Conservation (phyloP, 345 rosid species). For the Linum tenue region DNA sequence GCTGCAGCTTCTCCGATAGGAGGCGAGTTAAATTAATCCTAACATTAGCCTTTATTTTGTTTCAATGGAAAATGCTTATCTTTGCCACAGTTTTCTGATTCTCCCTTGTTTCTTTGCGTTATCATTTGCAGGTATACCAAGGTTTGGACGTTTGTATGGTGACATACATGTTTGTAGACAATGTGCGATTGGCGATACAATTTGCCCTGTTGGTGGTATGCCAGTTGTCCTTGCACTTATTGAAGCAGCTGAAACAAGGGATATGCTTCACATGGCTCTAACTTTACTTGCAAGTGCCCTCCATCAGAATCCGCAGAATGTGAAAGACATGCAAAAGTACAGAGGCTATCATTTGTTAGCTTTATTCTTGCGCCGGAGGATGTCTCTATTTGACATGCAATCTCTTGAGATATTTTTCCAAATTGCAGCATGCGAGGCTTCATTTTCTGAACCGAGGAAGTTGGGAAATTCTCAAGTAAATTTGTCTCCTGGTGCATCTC, state of each 20-base stretch:
- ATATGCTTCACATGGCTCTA: constrained; percentile 97
- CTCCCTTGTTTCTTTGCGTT: constrained; percentile 2
- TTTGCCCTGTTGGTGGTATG: constrained; percentile 87
- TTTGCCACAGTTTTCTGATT: constrained; percentile 8
- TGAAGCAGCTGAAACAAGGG: constrained; percentile 89
- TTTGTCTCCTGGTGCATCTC: constrained; percentile 40
- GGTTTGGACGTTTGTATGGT: constrained; percentile 87
- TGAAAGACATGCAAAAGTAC: constrained; percentile 87
- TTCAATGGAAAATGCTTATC: constrained; percentile 2
- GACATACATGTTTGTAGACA: constrained; percentile 77
- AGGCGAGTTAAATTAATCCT: constrained; percentile 37
- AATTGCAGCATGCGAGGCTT: constrained; percentile 99
- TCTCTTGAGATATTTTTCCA: constrained; percentile 90
- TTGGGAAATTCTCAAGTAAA: constrained; percentile 32
- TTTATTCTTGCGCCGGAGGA: constrained; percentile 79
- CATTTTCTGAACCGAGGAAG: constrained; percentile 89
- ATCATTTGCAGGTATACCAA: constrained; percentile 70
- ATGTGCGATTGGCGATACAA: constrained; percentile 80
- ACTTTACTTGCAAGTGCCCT: constrained; percentile 82
- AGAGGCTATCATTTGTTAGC: constrained; percentile 98
- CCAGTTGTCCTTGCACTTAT: constrained; percentile 79
- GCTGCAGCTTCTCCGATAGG: constrained; percentile 99
- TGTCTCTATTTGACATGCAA: constrained; percentile 91
- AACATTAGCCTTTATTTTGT: background rate
- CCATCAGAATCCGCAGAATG: constrained; percentile 93